Evolutionary conservation across 495 filamentous ascomycete species (phyloP).

Genomic region (Aspergillus taichungensis): DNA sequence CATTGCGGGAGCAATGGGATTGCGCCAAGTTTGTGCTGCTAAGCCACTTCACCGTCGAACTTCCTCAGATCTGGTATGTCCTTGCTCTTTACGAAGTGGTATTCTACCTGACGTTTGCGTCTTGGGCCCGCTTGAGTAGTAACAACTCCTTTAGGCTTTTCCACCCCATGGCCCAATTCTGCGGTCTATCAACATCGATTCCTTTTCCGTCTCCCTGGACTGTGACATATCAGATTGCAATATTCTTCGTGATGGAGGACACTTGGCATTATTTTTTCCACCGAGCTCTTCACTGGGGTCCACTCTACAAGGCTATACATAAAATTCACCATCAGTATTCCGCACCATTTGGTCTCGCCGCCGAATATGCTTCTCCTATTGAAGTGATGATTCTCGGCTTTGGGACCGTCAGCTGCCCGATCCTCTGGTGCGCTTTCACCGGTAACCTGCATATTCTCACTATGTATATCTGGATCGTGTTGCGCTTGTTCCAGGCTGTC

Average conservation of each 20-base stretch:
- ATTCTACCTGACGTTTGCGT: not conserved
- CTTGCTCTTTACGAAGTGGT: not conserved
- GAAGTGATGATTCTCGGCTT: conserved; percentile 91
- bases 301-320: conserved; percentile 91
- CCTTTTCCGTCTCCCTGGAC: conserved; percentile 78
- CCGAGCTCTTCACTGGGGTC: conserved; percentile 88
- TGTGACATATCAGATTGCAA: conserved; percentile 79
- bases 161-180: conserved; percentile 90
- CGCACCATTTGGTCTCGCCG: conserved; percentile 89
- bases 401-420: conserved; percentile 75
- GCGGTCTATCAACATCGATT: conserved; percentile 75
- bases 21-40: conserved; percentile 87
- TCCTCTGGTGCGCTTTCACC: conserved; percentile 74
- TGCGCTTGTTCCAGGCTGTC: conserved; percentile 92
- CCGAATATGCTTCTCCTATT: conserved; percentile 95
- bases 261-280: conserved; percentile 98
- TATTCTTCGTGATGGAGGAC: conserved; percentile 96
- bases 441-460: conserved; percentile 85
- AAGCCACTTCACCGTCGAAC: conserved; percentile 90
- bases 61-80: conserved; percentile 85
- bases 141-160: conserved; percentile 45
- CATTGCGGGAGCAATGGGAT: conserved; percentile 80
- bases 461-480: conserved; percentile 92
- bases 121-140: conserved; percentile 17
- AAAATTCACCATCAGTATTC: conserved; percentile 99